A percentile compares a stretch with the other conserved stretches of the same genome.
These are phyloP conservation scores for Stagonosporopsis chrysanthemi DNA, from an alignment of 2,329 filamentous ascomycete genomes.

Conservation along the genomic window DNA sequence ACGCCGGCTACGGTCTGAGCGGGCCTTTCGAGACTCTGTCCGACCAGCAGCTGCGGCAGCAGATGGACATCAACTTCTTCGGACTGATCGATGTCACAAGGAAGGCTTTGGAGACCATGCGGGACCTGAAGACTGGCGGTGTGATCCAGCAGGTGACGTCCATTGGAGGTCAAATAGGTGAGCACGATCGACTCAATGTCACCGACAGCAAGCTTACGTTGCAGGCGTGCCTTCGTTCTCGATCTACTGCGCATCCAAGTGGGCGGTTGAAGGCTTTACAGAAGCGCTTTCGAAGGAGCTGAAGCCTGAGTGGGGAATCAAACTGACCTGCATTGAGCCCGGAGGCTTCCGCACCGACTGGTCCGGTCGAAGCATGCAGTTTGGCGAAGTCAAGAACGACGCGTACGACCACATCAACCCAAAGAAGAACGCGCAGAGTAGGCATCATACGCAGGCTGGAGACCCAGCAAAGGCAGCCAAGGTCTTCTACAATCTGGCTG, in stretches of 20 bases:
- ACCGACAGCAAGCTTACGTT: background rate
- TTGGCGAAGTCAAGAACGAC: constrained; percentile 53
- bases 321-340: constrained; percentile 56
- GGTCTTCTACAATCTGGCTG: constrained; percentile 63
- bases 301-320: constrained; percentile 58
- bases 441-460: constrained; percentile 57
- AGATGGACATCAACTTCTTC: constrained; percentile 68
- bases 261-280: constrained; percentile 59
- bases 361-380: constrained; percentile 56
- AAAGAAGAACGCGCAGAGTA: constrained; percentile 49
- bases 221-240: constrained; percentile 26
- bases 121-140: constrained; percentile 60
- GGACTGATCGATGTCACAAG: constrained; percentile 63
- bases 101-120: constrained; percentile 54
- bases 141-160: constrained; percentile 64
- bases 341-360: constrained; percentile 58
- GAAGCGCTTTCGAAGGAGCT: constrained; percentile 54
- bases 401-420: constrained; percentile 60
- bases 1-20: constrained; percentile 65
- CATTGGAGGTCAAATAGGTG: constrained; percentile 58
- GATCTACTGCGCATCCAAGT: constrained; percentile 54
- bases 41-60: constrained; percentile 58
- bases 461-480: constrained; percentile 60
- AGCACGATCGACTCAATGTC: constrained; percentile 8
- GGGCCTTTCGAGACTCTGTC: constrained; percentile 62